Base-by-base conservation (phyloP, 1,139 yeast species). In the Debaryomycetaceae sp. region DNA sequence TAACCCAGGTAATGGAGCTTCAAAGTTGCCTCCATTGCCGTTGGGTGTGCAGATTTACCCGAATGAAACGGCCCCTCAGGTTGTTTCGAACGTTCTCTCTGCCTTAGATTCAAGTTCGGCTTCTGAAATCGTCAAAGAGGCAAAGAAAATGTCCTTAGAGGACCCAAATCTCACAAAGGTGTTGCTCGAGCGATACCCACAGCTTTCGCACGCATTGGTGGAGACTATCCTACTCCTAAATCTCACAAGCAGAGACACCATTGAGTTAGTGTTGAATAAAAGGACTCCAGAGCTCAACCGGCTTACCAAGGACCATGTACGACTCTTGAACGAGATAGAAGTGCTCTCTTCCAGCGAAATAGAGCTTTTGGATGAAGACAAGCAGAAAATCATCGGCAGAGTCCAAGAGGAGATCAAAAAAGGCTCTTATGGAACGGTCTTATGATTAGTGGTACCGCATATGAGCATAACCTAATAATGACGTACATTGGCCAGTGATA, bases 191-290 rank as follows among this genome's bases (percentile, higher is more conserved):
- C 80, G 82, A 49, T 84, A 85, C 51, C 95, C 96, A 0, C 96
- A 88, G 55, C 68, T 91, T 43, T 72, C 88, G 1, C 89, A 85
- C 59, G 95, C 96, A 0, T 69, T 90, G 34, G 88, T 91, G 5
- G 97, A 91, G 58, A 75, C 86, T 1, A 67, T 88, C 45, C 65
- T 90, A 47, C 66, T 85, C 44, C 68, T 83, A 56, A 83, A 83
- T 33, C 63, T 80, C 6, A 75, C 83, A 7, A 78, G 74, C 42
- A 78, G 80, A n/a, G 80, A 76, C 9, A 75, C 79, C 17, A 74
- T 86, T 6, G 77, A 71, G 44, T 57, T 68, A 38, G 64, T 75
- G 20, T 59, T 73, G 38, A 73, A 71, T 49, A 60, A 68, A 36
- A 57, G 55, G 17, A 60, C 58, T 37, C 61, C 61, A 1, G 68